phyloP scores from a whole-genome alignment of 2,329 filamentous ascomycete genomes.

The Macrophomina pseudophaseolina region DNA sequence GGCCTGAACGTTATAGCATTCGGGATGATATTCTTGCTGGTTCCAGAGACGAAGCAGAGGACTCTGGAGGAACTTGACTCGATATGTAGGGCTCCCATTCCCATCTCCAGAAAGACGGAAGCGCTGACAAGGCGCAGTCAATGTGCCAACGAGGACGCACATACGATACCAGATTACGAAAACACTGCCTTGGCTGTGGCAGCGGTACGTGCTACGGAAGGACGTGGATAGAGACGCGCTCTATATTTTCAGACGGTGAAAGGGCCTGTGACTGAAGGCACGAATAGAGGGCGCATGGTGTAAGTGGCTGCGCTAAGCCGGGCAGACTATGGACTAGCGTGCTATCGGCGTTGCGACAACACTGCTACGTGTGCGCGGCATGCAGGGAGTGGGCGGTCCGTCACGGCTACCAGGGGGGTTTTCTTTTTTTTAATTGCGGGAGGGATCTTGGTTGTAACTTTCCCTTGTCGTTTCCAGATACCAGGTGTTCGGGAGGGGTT shows the following conservation, averaged over 20 bases:
- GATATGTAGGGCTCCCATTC: conserved; percentile 29
- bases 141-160: conserved; percentile 48
- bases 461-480: not conserved
- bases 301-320: conserved; percentile 12
- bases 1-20: conserved; percentile 38
- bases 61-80: conserved; percentile 41
- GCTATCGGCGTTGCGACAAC: not conserved
- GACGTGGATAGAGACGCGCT: conserved; percentile 18
- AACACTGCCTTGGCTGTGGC: conserved; percentile 22
- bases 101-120: too few species aligned
- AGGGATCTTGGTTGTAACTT: not conserved
- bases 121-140: conserved; percentile 36
- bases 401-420: not conserved
- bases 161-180: conserved; percentile 43
- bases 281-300: not conserved
- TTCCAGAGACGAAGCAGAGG: conserved; percentile 40
- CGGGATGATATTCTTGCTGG: conserved; percentile 38
- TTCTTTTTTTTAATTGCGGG: not conserved
- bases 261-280: not conserved
- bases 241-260: conserved; percentile 20
- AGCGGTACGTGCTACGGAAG: conserved; percentile 13
- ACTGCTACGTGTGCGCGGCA: not conserved
- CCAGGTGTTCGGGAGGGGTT: not conserved
- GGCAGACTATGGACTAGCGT: not conserved
- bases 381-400: not conserved